phyloP scores from a whole-genome alignment of 495 filamentous ascomycete genomes.

The Staphylotrichum tortipilum region DNA sequence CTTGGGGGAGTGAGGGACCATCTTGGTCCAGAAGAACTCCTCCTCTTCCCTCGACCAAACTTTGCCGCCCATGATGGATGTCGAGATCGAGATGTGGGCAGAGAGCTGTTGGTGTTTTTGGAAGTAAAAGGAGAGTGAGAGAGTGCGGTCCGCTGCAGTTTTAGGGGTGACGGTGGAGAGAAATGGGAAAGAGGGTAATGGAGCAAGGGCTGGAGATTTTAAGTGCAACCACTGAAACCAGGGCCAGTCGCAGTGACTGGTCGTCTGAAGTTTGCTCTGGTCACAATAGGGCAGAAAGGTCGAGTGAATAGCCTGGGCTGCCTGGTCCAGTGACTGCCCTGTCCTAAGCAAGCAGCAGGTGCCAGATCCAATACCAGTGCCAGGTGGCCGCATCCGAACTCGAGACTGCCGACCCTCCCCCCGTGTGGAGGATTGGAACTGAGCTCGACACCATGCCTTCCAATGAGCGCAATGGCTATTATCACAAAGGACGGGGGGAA shows the following conservation, averaged over 20 bases:
- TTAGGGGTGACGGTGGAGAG: background rate
- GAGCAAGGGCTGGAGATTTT: background rate
- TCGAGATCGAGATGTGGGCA: too few species aligned
- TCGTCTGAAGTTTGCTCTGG: background rate
- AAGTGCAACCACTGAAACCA: background rate
- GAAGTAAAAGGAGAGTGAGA: background rate
- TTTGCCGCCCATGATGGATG: constrained; percentile 25
- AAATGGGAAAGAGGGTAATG: background rate
- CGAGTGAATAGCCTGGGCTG: background rate
- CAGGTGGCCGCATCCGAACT: background rate
- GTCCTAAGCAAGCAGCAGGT: background rate
- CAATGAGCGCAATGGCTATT: too few species aligned
- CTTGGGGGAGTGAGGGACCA: constrained; percentile 32
- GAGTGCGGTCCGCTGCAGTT: background rate
- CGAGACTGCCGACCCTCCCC: too few species aligned
- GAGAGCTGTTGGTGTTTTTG: background rate
- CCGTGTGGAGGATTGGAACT: too few species aligned
- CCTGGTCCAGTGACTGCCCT: background rate
- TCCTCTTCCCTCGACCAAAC: constrained; percentile 35
- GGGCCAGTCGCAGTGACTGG: background rate
- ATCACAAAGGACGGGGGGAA: too few species aligned
- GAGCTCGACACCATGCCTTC: too few species aligned
- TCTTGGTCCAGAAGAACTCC: constrained; percentile 29
- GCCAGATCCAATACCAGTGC: background rate
- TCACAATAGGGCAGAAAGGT: background rate